Base-by-base conservation (phyloP, 345 rosid species). In the Camelina hispida region DNA sequence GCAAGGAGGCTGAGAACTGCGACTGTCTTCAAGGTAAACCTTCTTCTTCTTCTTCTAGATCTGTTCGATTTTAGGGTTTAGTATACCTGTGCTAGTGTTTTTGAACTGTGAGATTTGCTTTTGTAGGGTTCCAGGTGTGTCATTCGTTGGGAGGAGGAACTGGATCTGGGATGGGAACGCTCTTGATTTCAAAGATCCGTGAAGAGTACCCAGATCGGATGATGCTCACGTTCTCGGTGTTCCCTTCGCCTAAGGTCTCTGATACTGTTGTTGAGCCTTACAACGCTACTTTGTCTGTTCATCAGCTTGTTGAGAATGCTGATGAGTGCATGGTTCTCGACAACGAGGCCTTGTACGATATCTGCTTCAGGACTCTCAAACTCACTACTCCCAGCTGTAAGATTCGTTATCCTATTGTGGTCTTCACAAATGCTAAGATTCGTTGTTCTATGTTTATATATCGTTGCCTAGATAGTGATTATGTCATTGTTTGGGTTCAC, bases 211-310 rank as follows among this genome's bases (percentile, higher is more conserved):
- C 75, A 14, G 75, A 71, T 48, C 58, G 75, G 15, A 71, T 71
- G 75, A 71, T 71, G 75, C 68, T 71, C 20, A 71, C 75, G 0
- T 71, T 71, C 59, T 71, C 75, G 0, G 75, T 71, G 4, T 69
- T 69, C 16, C 74, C 74, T 37, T 69, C 65, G 4, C 74, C 74
- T 3, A 69, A 69, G 63, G 75, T 71, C n/a, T 71, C 68, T 9
- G 75, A 71, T 62, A 71, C 68, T 20, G 75, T 71, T 12, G 75
- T 71, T 25, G 75, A 71, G 75, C 75, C 75, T 71, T 71, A 71
- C 50, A 71, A 71, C 20, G 75, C 75, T 48, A 71, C 75, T 12
- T 25, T 71, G n/a, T 71, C 75, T 60, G 75, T 71, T 48, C 75
- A 71, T 61, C 75, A 71, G 60, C 75, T 71, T 35, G 75, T 71